Percentiles rank a stretch among this genome's conserved stretches.
Conservation (phyloP, 2,329 filamentous ascomycete species). For the Fusarium beomiforme region DNA sequence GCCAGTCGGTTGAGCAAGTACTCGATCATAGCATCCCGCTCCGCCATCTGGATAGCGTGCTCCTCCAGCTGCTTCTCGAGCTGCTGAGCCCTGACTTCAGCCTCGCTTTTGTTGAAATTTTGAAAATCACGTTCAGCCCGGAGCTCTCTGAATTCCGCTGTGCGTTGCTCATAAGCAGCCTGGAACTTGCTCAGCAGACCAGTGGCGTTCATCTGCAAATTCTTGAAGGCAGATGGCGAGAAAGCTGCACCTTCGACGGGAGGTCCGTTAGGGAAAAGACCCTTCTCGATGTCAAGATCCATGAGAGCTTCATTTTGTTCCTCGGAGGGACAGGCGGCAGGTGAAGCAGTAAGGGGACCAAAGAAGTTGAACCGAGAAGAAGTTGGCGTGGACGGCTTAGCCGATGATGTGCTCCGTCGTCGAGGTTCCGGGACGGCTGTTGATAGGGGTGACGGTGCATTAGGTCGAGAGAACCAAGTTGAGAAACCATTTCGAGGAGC, state of each 20-base stretch:
- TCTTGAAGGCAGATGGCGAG: constrained; percentile 69
- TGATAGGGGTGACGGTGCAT: constrained; percentile 27
- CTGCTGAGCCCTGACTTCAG: constrained; percentile 61
- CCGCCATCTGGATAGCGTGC: constrained; percentile 63
- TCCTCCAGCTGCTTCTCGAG: constrained; percentile 69
- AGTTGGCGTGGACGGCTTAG: constrained; percentile 47
- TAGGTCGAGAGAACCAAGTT: constrained; percentile 40
- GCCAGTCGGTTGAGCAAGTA: constrained; percentile 61
- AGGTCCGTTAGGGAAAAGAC: constrained; percentile 60
- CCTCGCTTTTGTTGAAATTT: constrained; percentile 66
- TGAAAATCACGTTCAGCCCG: constrained; percentile 63
- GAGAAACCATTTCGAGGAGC: constrained; percentile 29
- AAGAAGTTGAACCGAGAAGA: constrained; percentile 59
- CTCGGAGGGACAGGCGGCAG: constrained; percentile 48
- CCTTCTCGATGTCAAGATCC: constrained; percentile 63
- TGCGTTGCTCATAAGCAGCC: constrained; percentile 65
- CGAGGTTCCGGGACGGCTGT: constrained; percentile 15
- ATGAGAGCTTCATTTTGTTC: constrained; percentile 63
- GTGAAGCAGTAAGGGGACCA: constrained; percentile 55
- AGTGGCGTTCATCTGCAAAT: constrained; percentile 66
- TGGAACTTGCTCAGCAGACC: constrained; percentile 67
- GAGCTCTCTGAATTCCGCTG: constrained; percentile 60
- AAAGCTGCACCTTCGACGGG: constrained; percentile 60
- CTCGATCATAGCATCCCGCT: constrained; percentile 63
- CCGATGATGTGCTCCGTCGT: constrained; percentile 38